phyloP scores from a whole-genome alignment of 352 stramenopile genomes.

The Globisporangium alternatum region DNA sequence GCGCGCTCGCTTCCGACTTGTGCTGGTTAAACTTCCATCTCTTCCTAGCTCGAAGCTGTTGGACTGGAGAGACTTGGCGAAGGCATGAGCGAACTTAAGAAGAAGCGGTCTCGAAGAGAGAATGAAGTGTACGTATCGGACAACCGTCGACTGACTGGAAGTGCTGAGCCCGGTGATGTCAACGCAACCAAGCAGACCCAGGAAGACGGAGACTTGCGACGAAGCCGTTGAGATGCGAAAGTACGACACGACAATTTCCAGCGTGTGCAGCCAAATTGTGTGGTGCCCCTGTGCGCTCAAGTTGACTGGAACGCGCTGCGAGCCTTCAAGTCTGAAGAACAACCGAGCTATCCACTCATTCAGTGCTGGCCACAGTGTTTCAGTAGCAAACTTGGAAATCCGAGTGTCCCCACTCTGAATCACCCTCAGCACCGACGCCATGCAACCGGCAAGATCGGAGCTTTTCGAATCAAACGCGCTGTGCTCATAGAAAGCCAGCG shows the following conservation, averaged over 20 bases:
- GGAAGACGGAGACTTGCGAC: conserved; percentile 3
- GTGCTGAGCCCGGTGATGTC: conserved; percentile 10
- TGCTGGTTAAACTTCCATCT: conserved; percentile 16
- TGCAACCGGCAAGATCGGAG: conserved; percentile 19
- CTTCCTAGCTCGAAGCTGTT: conserved; percentile 18
- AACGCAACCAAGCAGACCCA: conserved; percentile 13
- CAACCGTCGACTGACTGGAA: neutral
- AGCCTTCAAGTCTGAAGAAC: conserved; percentile 18
- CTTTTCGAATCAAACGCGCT: conserved; percentile 17
- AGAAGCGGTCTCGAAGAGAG: conserved; percentile 17
- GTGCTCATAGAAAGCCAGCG: conserved; percentile 31
- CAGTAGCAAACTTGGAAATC: conserved; percentile 27
- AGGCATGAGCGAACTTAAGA: conserved; percentile 14
- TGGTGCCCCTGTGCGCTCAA: neutral
- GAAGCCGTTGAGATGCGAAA: conserved; percentile 7
- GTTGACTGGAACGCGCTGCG: neutral
- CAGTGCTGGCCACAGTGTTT: conserved; percentile 40
- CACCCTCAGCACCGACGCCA: conserved; percentile 23
- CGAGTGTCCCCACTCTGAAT: conserved; percentile 23
- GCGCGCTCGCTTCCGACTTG: conserved; percentile 18
- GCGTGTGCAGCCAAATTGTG: conserved; percentile 7
- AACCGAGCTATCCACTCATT: conserved; percentile 11
- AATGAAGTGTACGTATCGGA: conserved; percentile 13
- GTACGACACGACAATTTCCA: conserved; percentile 16
- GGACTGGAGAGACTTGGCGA: conserved; percentile 13